Conservation (phyloP, 768 basidiomycete genomes). For the Leucocoprinus sp. region DNA sequence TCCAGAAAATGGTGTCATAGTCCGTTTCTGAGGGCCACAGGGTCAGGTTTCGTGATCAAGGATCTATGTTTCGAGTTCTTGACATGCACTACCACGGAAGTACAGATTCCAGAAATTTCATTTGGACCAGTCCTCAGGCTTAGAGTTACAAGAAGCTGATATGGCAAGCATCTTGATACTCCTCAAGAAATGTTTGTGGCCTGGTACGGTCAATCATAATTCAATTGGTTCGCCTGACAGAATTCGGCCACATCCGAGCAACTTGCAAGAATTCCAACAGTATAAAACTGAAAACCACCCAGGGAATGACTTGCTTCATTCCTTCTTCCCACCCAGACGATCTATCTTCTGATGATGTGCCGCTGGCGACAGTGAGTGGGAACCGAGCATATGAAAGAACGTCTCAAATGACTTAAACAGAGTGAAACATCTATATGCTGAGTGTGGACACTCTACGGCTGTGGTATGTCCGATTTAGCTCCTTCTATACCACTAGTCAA, state of each 20-base stretch:
- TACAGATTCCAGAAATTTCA: neutral
- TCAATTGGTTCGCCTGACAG: neutral
- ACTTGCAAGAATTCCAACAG: neutral
- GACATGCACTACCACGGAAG: neutral
- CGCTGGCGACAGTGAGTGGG: constrained; percentile 59
- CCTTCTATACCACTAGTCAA: neutral
- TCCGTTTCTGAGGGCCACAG: constrained; percentile 1
- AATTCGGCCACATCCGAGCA: neutral
- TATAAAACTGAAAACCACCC: constrained; percentile 10
- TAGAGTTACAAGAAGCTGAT: too few relatives aligned
- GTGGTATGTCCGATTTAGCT: neutral
- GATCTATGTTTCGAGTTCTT: constrained; percentile 11
- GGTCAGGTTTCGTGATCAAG: constrained; percentile 1
- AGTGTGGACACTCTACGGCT: constrained; percentile 45
- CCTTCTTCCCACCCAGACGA: constrained; percentile 15
- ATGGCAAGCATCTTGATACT: constrained; percentile 9
- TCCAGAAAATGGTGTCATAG: too few relatives aligned
- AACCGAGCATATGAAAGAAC: neutral
- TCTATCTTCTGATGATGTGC: constrained; percentile 44
- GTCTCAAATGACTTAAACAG: constrained; percentile 24
- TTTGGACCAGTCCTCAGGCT: too few relatives aligned
- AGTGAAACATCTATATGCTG: constrained; percentile 54
- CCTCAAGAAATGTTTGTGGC: neutral
- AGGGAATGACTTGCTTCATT: constrained; percentile 14
- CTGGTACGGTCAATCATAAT: constrained; percentile 5